Base-by-base conservation (phyloP, 306 rosid genomes). In the Clitoria ternatea region DNA sequence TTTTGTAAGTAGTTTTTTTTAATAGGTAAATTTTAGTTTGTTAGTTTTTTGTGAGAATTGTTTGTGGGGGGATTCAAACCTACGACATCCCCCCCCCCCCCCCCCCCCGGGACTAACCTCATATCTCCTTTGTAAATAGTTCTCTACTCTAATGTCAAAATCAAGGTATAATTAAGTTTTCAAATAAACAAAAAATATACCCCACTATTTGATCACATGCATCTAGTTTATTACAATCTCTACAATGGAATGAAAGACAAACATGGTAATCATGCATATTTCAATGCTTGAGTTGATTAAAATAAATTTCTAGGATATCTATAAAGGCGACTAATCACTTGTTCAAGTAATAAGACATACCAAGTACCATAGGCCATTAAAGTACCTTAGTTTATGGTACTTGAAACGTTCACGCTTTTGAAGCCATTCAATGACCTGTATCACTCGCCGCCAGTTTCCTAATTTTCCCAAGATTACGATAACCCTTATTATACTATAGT, bases 361-460 rank as follows among this genome's bases (percentile, higher is more conserved):
- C 7, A 40, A 18, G 42, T 57, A 56, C 18, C 64, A 56, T 11
- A 45, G 42, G 17, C 14, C 47, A 59, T 32, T 13, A 11, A 66
- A 61, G 76, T 65, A 94, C 98, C 94, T 87, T 47, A 79, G 86
- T 65, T 86, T 90, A 81, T 84, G 81, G 65, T 96, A 87, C 81
- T 87, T 80, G 81, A 90, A 94, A 39, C 87, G 92, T 69, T 88
- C 94, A 79, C 89, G 90, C 76, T 71, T 85, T 85, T 90, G 97
- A 87, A 93, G 96, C 97, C 98, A 93, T 79, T 94, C 97, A 45
- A 90, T 87, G 66, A 94, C 88, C 80, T 87, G 97, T 75, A 94
- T 74, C 70, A 89, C 97, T 79, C 96, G 84, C 80, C 81, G 84
- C 98, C 98, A 94, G 71, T 94, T 94, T 79, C 95, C 92, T 1